phyloP scores from a whole-genome alignment of 305 asterid species.

The Fraxinus sp. region DNA sequence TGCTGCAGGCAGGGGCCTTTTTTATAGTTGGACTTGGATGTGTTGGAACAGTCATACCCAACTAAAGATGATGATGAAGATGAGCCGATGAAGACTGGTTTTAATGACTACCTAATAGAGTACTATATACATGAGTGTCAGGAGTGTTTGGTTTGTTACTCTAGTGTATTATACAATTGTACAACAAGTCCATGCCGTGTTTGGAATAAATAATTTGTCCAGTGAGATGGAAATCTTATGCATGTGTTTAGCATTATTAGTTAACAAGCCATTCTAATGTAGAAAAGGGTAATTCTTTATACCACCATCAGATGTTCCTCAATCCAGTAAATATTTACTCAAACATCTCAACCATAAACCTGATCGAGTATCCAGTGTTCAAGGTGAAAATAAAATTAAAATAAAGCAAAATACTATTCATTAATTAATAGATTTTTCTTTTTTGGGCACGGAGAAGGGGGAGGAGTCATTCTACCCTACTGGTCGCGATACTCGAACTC shows the following conservation, averaged over 20 bases:
- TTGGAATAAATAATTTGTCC: not conserved
- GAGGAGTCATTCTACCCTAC: not conserved
- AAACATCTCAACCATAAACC: constrained; percentile 10
- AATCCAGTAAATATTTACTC: constrained; percentile 13
- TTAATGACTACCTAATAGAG: constrained; percentile 10
- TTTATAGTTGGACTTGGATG: constrained; percentile 68
- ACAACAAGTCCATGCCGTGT: not conserved
- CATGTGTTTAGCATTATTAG: not conserved
- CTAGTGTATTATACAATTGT: constrained; percentile 14
- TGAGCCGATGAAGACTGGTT: not conserved
- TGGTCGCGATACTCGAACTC: not conserved
- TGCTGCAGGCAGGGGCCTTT: constrained; percentile 78
- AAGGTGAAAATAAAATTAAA: not conserved
- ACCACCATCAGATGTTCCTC: not conserved
- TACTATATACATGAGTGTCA: constrained; percentile 6
- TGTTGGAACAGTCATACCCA: constrained; percentile 73
- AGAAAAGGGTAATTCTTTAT: not conserved
- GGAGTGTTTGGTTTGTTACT: constrained; percentile 9
- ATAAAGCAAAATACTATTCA: not conserved
- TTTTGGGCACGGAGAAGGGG: not conserved
- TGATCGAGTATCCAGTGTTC: not conserved
- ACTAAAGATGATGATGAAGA: constrained; percentile 25
- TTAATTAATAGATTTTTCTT: not conserved
- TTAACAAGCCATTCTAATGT: constrained; percentile 13
- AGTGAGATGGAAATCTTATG: not conserved